A percentile compares a stretch with the other conserved stretches of the same genome.
Evolutionary conservation across 2,329 filamentous ascomycete species (phyloP).

Genomic region (Emmonsia crescens): DNA sequence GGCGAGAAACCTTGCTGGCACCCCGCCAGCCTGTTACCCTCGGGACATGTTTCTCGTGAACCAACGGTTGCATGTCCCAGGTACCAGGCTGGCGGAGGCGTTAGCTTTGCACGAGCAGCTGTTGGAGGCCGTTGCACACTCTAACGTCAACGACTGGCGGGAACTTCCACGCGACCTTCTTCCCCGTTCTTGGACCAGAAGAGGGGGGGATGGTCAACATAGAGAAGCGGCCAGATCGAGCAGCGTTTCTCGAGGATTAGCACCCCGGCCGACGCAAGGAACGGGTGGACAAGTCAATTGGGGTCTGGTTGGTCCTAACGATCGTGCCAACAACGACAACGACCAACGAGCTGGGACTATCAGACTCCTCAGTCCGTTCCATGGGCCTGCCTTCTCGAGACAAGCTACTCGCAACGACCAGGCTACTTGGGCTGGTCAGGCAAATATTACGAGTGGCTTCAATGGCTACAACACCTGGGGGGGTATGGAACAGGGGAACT

Average conservation of each 20-base stretch:
- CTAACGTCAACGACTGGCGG: constrained; percentile 13
- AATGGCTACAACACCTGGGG: neutral
- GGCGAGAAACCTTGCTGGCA: constrained; percentile 10
- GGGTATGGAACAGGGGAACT: neutral
- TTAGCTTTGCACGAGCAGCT: constrained; percentile 14
- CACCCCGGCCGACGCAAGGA: neutral
- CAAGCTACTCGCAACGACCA: neutral
- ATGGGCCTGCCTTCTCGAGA: neutral
- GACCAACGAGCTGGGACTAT: neutral
- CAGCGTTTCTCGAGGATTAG: neutral
- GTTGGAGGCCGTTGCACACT: constrained; percentile 9
- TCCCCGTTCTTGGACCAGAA: constrained; percentile 12
- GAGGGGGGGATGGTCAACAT: neutral
- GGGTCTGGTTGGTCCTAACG: neutral
- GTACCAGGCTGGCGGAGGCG: constrained; percentile 9
- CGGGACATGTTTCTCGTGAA: constrained; percentile 16
- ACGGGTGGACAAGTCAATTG: neutral
- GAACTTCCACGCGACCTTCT: constrained; percentile 12
- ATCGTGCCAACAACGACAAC: neutral
- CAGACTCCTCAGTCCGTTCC: neutral
- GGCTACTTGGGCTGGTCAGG: neutral
- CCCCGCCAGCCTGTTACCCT: constrained; percentile 8
- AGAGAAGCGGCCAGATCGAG: neutral
- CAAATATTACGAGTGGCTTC: neutral
- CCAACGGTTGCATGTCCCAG: constrained; percentile 8